Conservation (phyloP, 352 stramenopile genomes). For the Saprolegnia parasitica region DNA sequence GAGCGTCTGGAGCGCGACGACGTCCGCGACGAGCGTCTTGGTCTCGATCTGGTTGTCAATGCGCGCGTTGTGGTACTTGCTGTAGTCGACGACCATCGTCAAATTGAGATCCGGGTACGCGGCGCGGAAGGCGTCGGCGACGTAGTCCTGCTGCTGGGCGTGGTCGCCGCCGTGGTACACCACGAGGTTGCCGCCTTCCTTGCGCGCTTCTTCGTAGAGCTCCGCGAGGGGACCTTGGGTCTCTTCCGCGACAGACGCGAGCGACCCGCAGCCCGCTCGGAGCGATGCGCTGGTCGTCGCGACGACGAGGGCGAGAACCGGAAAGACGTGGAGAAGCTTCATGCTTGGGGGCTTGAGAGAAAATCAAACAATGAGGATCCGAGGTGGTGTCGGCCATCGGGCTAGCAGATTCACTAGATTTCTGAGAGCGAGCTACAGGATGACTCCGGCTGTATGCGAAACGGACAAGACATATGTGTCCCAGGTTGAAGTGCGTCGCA, state of each 20-base stretch:
- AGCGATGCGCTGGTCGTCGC: no score
- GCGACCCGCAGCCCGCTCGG: no score
- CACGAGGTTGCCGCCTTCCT: slow-evolving; percentile 51
- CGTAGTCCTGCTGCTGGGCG: slow-evolving; percentile 31
- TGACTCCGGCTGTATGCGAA: no score
- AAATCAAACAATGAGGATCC: no score
- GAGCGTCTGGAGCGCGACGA: slow-evolving; percentile 47
- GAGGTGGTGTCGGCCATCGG: no score
- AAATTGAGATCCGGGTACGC: slow-evolving; percentile 56
- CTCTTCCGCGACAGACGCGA: slow-evolving; percentile 34
- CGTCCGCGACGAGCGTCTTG: slow-evolving; percentile 40
- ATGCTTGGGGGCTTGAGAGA: no score
- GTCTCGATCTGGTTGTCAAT: slow-evolving; percentile 59
- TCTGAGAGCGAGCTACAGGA: no score
- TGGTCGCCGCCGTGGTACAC: slow-evolving; percentile 42
- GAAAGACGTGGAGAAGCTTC: no score
- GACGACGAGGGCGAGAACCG: no score
- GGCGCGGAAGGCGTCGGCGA: slow-evolving; percentile 32
- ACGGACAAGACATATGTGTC: no score
- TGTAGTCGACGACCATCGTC: slow-evolving; percentile 54
- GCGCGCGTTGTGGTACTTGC: slow-evolving; percentile 53
- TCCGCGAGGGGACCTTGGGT: slow-evolving; percentile 42
- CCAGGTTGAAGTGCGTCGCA: no score
- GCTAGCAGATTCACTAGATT: no score
- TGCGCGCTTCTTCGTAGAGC: slow-evolving; percentile 47